A percentile compares a stretch with the other conserved stretches of the same genome.
These are phyloP conservation scores for Cyberlindnera mycetangii DNA, from an alignment of 805 yeast genomes.

Conservation along the genomic window DNA sequence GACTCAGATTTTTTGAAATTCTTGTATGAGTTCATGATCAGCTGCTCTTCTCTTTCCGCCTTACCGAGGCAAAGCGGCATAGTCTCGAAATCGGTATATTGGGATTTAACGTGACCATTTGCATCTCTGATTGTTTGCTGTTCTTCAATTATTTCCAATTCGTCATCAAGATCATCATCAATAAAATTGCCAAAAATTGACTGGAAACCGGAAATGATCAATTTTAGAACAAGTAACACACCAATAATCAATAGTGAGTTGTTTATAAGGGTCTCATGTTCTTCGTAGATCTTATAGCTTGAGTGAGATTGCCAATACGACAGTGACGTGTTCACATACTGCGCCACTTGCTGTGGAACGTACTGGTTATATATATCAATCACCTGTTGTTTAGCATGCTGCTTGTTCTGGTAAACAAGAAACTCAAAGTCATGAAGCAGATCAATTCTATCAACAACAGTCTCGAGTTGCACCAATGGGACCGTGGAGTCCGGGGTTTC, in stretches of 20 bases:
- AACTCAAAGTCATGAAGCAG: conserved; percentile 12
- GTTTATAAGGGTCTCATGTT: conserved; percentile 5
- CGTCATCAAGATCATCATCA: background rate
- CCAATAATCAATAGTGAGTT: conserved; percentile 3
- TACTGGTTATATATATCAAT: conserved; percentile 8
- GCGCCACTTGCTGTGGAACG: conserved; percentile 6
- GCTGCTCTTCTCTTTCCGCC: conserved; percentile 15
- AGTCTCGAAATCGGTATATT: conserved; percentile 15
- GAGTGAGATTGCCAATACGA: conserved; percentile 8
- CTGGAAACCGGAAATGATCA: conserved; percentile 1
- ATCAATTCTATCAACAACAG: conserved; percentile 1
- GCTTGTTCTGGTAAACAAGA: conserved; percentile 6
- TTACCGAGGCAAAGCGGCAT: conserved; percentile 15
- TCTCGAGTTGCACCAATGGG: background rate
- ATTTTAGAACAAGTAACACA: conserved; percentile 1
- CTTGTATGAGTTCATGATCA: conserved; percentile 7
- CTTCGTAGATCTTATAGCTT: conserved; percentile 12
- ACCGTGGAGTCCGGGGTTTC: background rate
- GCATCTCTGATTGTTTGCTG: background rate
- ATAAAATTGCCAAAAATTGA: background rate
- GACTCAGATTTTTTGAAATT: conserved; percentile 1
- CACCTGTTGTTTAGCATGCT: background rate
- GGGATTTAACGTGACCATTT: background rate
- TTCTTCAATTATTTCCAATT: background rate
- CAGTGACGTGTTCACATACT: conserved; percentile 1